Base-by-base conservation (phyloP, 768 basidiomycete species). In the Gyrodon lividus region DNA sequence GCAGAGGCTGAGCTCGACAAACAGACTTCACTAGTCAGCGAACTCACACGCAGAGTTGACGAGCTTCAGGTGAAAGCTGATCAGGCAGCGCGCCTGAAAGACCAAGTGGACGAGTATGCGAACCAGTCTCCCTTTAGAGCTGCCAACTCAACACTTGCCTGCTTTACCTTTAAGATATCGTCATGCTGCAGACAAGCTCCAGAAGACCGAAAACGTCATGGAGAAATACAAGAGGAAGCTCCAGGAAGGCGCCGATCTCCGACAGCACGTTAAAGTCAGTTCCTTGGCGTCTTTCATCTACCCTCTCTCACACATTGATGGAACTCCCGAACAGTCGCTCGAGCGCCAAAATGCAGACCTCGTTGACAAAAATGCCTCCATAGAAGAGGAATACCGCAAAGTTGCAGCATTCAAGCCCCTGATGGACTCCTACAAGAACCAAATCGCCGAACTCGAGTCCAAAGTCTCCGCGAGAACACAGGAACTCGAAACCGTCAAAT, bases 141-240 rank as follows among this genome's bases (percentile, higher is more conserved):
- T 41, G 6, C 10, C 13, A 16, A 30, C 42, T 52, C 47, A 42
- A 42, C 6, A 1, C 22, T 17, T 35, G 14, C 35, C 17, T 37
- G 47, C 31, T 43, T 20, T 50, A 34, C 39, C 30, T 33, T 37
- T 23, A 52, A 96, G 93, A 64, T 92, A 92, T 62, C 86, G 87
- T 5, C 94, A 98, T 71, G 88, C 92, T 5, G 89, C 91, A 4
- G 97, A 98, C 61, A 90, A 85, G 58, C 74, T 94, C 37, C 87
- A 90, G 61, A 98, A 98, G 76, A 89, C 86, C 1, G 97, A 98
- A 71, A 95, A 95, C 63, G 94, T 97, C 24, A 91, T 97, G 81
- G 94, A 98, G 71, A 99, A 98, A 69, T 95, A 98, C 71, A 96
- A 95, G 74, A 95, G 92, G 79, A 99, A 98, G 71, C 79, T 98